phyloP scores from a whole-genome alignment of 306 rosid genomes.

The Betula pendula region DNA sequence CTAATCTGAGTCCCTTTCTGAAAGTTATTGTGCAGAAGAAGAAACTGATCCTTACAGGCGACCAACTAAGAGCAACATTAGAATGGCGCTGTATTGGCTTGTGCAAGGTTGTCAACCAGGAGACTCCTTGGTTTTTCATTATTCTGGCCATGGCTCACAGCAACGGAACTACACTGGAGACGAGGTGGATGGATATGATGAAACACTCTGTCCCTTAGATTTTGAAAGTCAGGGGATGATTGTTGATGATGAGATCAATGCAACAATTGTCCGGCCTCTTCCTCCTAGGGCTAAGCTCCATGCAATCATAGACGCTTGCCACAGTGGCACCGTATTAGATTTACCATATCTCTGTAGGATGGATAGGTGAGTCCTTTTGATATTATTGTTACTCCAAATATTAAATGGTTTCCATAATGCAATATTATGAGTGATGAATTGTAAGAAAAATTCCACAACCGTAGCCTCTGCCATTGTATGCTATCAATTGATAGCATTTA shows the following conservation, averaged over 20 bases:
- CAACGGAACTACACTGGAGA: slow-evolving; percentile 44
- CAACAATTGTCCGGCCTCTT: slow-evolving; percentile 44
- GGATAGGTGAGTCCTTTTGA: slow-evolving; percentile 28
- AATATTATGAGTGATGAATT: not conserved
- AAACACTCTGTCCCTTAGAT: slow-evolving; percentile 48
- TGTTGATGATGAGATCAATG: slow-evolving; percentile 55
- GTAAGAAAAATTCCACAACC: not conserved
- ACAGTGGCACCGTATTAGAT: slow-evolving; percentile 54
- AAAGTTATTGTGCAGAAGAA: slow-evolving; percentile 38
- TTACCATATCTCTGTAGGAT: slow-evolving; percentile 48
- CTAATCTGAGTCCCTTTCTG: slow-evolving; percentile 1
- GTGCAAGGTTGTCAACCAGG: slow-evolving; percentile 50
- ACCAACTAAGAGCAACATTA: slow-evolving; percentile 45
- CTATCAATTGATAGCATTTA: not conserved
- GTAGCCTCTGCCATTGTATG: not conserved
- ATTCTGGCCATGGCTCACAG: slow-evolving; percentile 56
- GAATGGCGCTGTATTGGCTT: slow-evolving; percentile 51
- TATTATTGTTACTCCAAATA: not conserved
- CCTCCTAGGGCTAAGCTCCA: slow-evolving; percentile 52
- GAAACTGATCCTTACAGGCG: slow-evolving; percentile 36
- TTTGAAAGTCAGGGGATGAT: slow-evolving; percentile 44
- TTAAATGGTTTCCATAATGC: not conserved
- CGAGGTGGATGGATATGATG: slow-evolving; percentile 53
- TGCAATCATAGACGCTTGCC: slow-evolving; percentile 53
- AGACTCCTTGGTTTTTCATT: slow-evolving; percentile 55